Evolutionary conservation across 805 yeast genomes (phyloP).

Genomic region (Saccharomycopsis capsularis): DNA sequence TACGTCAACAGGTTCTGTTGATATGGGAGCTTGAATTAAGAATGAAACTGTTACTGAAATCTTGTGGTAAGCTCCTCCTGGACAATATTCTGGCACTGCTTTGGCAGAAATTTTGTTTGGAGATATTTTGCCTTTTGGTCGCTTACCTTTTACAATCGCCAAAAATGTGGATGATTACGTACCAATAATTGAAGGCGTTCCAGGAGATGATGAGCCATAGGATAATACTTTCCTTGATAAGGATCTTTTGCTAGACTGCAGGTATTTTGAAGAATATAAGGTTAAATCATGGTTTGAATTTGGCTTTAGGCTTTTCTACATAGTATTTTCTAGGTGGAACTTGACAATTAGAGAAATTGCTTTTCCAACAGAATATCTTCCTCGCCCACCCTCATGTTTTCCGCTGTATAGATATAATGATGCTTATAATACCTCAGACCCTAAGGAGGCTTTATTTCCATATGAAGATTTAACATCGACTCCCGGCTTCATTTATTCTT

Average conservation of each 20-base stretch:
- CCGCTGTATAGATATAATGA: conserved; percentile 37
- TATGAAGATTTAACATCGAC: conserved; percentile 42
- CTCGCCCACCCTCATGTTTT: conserved; percentile 27
- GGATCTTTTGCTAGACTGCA: conserved; percentile 42
- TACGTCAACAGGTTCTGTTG: conserved; percentile 55
- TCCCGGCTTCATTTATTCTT: conserved; percentile 53
- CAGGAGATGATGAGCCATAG: conserved; percentile 31
- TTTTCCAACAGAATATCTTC: conserved; percentile 31
- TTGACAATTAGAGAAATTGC: conserved; percentile 31
- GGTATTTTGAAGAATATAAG: conserved; percentile 49
- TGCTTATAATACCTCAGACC: conserved; percentile 42
- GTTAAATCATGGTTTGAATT: conserved; percentile 54
- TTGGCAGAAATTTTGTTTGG: conserved; percentile 55
- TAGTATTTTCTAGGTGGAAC: conserved; percentile 26
- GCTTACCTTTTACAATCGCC: conserved; percentile 58
- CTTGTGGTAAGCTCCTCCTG: conserved; percentile 48
- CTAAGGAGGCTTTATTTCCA: conserved; percentile 48
- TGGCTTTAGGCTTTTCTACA: conserved; percentile 21
- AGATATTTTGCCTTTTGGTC: conserved; percentile 55
- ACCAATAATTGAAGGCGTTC: conserved; percentile 36
- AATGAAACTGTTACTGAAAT: conserved; percentile 54
- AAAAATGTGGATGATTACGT: conserved; percentile 42
- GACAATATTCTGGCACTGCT: conserved; percentile 50
- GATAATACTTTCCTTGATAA: conserved; percentile 27
- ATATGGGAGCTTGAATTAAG: conserved; percentile 49